A percentile compares a stretch with the other conserved stretches of the same genome.
phyloP scores from a whole-genome alignment of 352 stramenopile genomes.

The Phytophthora capsici region DNA sequence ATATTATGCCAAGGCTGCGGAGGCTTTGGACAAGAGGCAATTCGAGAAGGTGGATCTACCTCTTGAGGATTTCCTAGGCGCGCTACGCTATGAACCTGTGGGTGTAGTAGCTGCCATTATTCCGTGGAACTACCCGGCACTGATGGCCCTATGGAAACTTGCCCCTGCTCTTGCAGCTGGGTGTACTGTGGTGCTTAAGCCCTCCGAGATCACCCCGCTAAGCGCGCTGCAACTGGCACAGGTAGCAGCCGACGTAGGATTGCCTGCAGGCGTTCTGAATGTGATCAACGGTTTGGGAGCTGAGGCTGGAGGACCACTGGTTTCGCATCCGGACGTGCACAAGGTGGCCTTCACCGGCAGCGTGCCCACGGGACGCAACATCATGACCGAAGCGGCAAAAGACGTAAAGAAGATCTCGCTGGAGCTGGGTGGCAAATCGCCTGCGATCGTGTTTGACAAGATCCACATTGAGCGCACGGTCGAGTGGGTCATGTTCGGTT shows the following conservation, averaged over 20 bases:
- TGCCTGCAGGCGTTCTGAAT: conserved; percentile 71
- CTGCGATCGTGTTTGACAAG: conserved; percentile 86
- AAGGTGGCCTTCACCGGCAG: conserved; percentile 41
- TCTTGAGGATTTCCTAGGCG: conserved; percentile 53
- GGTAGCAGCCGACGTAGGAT: conserved; percentile 63
- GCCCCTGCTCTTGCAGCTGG: conserved; percentile 91
- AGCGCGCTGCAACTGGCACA: conserved; percentile 76
- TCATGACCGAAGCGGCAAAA: conserved; percentile 27
- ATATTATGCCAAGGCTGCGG: conserved; percentile 33
- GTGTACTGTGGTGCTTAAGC: conserved; percentile 79
- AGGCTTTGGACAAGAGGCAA: conserved; percentile 47
- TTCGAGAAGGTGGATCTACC: conserved; percentile 54
- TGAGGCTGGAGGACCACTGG: conserved; percentile 69
- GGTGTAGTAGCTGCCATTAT: conserved; percentile 74
- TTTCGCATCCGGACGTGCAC: conserved; percentile 52
- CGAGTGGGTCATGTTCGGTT: conserved; percentile 71
- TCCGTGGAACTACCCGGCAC: conserved; percentile 43
- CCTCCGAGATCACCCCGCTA: conserved; percentile 93
- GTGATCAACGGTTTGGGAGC: conserved; percentile 68
- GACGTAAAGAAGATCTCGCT: conserved; percentile 42
- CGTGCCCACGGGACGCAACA: conserved; percentile 25
- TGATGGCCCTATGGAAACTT: conserved; percentile 81
- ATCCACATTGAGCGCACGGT: conserved; percentile 72
- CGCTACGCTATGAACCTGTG: conserved; percentile 70
- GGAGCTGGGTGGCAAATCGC: conserved; percentile 85